Conservation (phyloP, 129 eudicot species). For the Centaurea solstitialis region DNA sequence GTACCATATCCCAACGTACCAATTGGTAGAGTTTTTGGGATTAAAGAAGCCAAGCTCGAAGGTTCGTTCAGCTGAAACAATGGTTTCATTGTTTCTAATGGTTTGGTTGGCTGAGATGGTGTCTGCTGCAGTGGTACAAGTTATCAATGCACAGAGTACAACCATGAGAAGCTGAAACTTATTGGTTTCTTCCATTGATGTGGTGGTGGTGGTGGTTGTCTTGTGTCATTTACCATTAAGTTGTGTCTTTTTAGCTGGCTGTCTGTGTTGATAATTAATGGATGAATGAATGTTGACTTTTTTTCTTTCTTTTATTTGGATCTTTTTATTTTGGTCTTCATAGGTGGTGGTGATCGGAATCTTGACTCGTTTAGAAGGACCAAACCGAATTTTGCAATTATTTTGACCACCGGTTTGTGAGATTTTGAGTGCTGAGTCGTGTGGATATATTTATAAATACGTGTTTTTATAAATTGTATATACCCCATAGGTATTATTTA, state of each 20-base stretch:
- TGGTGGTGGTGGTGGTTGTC: no score
- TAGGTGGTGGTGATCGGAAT: slow-evolving; percentile 1
- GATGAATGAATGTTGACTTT: slow-evolving; percentile 6
- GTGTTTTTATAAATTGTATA: no score
- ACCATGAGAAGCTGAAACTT: background rate
- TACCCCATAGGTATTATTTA: no score
- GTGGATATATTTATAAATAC: no score
- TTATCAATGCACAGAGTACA: slow-evolving; percentile 14
- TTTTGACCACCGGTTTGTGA: background rate
- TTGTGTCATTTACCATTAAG: background rate
- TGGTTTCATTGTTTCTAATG: slow-evolving; percentile 33
- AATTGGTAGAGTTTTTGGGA: slow-evolving; percentile 27
- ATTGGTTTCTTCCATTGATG: slow-evolving; percentile 15
- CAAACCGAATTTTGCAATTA: background rate
- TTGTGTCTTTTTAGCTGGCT: background rate
- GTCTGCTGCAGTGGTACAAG: slow-evolving; percentile 29
- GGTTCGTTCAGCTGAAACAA: slow-evolving; percentile 30
- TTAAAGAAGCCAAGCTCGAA: slow-evolving; percentile 43
- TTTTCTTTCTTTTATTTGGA: no score
- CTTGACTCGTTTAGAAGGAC: slow-evolving; percentile 5
- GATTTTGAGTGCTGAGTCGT: no score
- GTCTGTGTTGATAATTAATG: background rate
- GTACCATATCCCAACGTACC: slow-evolving; percentile 58
- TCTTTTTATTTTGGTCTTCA: background rate
- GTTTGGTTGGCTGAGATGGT: slow-evolving; percentile 37